Evolutionary conservation across 2,329 filamentous ascomycete species (phyloP), one percentile per base, ranked within the genome.

Genomic region (Trichophaea hybrida): DNA sequence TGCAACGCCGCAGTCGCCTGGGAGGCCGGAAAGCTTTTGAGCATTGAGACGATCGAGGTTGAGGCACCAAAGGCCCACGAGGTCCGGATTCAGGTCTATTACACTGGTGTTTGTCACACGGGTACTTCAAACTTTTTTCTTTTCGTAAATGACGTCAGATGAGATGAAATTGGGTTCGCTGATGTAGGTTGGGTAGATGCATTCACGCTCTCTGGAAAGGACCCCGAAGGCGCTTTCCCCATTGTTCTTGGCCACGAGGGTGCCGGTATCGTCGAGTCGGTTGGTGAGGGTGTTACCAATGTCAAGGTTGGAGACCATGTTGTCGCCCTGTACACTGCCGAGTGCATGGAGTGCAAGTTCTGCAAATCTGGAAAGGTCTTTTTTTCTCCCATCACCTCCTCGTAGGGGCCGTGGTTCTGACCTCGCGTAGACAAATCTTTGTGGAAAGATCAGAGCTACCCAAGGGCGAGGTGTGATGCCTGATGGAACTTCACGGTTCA

Each of bases 91-190:
- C 77, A 97, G 78, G 88, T 97, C 73, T 85, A 91, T 79, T 94
- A 96, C 78, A 98, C 93, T 57, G 93, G 93, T 75, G 93, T 98
- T 72, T 98, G 93, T 79, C 93, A 98, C 77, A 98, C 91, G 72
- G 88, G 88, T 93, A 76, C 68, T 73, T 71, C 31, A 32, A 33
- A 15, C 34, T 33, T 38, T n/a, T 54, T 59, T 57, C 62, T 62
- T 13, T 33, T 57, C 37, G 46, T 4, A 10, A 50, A 10, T 12
- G 50, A 33, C 34, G 33, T 12, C 12, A 37, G 50, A 33, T 37
- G 46, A 10, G 17, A n/a, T 54, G 53, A 24, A 44, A 6, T 12
- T 4, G 15, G 53, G 2, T 56, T 59, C 57, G 62, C 48, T 17
- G 12, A 32, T 13, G 15, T 63, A 32, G 37, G 40, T 40, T 40